A percentile compares a stretch with the other conserved stretches of the same genome.
phyloP scores from a whole-genome alignment of 352 stramenopile genomes.

The Blastocystis sp. region DNA sequence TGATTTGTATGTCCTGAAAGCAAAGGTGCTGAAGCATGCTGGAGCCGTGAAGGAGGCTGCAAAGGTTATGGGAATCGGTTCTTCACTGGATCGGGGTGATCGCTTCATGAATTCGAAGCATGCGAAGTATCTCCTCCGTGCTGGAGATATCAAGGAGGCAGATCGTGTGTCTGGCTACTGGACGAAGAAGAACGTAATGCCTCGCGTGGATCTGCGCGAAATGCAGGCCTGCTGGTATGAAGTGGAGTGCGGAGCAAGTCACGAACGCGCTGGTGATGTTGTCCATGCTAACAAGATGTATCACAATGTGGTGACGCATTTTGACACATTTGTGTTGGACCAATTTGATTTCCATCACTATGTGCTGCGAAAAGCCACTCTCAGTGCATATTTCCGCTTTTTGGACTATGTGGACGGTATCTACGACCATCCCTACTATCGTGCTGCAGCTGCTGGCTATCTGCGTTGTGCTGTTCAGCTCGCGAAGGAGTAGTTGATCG shows the following conservation, averaged over 20 bases:
- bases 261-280: background rate
- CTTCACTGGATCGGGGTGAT: background rate
- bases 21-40: conserved; percentile 13
- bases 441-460: background rate
- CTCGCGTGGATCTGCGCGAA: background rate
- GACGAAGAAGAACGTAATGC: background rate
- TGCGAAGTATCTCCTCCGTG: background rate
- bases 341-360: conserved; percentile 52
- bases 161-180: background rate
- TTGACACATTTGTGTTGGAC: background rate
- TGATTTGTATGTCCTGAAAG: conserved; percentile 17
- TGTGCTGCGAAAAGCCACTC: conserved; percentile 5
- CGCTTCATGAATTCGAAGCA: conserved; percentile 42
- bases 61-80: background rate
- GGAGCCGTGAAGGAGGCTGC: background rate
- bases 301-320: background rate
- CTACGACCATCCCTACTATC: background rate
- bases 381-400: background rate
- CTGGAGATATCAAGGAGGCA: background rate
- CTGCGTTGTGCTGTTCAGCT: background rate
- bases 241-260: background rate
- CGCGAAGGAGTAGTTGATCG: background rate
- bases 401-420: background rate
- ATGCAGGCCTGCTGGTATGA: conserved; percentile 46
- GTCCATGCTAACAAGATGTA: conserved; percentile 27